Conservation (phyloP, 2,329 filamentous ascomycete genomes). For the Beauveria asiatica region DNA sequence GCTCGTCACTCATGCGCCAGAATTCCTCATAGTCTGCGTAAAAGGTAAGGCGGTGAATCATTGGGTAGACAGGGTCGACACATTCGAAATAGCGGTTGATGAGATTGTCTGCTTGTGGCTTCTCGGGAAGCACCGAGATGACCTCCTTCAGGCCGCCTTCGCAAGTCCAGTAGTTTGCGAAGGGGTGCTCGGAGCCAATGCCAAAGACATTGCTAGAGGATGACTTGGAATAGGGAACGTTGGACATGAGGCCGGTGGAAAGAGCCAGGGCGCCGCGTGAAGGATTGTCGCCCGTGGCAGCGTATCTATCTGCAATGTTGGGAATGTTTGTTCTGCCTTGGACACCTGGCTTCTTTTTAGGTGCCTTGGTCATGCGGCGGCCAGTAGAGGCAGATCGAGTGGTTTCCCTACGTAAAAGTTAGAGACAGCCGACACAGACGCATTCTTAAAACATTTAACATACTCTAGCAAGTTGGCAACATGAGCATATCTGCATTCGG, state of each 20-base stretch:
- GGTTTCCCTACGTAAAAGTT: slow-evolving; percentile 40
- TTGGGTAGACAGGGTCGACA: slow-evolving; percentile 74
- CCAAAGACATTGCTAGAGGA: slow-evolving; percentile 72
- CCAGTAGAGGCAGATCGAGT: slow-evolving; percentile 44
- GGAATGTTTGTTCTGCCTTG: slow-evolving; percentile 35
- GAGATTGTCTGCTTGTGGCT: slow-evolving; percentile 66
- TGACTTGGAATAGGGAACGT: slow-evolving; percentile 62
- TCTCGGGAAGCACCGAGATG: slow-evolving; percentile 65
- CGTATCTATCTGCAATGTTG: slow-evolving; percentile 47
- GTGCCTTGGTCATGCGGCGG: slow-evolving; percentile 48
- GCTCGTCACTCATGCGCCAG: slow-evolving; percentile 52
- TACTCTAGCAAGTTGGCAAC: slow-evolving; percentile 72
- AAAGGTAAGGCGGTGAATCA: slow-evolving; percentile 67
- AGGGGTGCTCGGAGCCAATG: slow-evolving; percentile 70
- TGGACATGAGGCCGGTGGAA: slow-evolving; percentile 57
- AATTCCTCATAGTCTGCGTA: slow-evolving; percentile 73
- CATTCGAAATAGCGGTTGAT: slow-evolving; percentile 56
- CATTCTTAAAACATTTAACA: slow-evolving; percentile 24
- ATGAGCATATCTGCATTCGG: slow-evolving; percentile 64
- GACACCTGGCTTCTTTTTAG: slow-evolving; percentile 41
- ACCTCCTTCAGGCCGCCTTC: slow-evolving; percentile 68
- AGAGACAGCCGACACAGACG: background rate
- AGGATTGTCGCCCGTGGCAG: slow-evolving; percentile 32
- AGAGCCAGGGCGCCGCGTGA: slow-evolving; percentile 45
- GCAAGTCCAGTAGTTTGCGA: slow-evolving; percentile 80